Conservation (phyloP, 345 rosid genomes). For the Excoecaria cochinchinensis region DNA sequence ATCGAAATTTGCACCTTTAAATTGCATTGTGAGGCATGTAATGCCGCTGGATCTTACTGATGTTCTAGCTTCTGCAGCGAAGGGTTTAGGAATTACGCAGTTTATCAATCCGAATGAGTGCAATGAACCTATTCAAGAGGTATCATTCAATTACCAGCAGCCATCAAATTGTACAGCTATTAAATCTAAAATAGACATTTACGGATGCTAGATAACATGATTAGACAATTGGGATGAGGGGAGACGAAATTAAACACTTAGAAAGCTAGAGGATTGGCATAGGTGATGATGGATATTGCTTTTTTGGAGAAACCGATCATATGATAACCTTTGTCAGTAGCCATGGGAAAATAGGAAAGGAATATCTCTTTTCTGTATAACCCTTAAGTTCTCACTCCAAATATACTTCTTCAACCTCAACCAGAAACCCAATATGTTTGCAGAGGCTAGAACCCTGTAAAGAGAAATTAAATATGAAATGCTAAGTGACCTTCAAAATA, state of each 20-base stretch:
- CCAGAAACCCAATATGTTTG: neutral
- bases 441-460: neutral
- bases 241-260: neutral
- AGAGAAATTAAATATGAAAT: neutral
- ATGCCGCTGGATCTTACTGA: slow-evolving; percentile 9
- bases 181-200: neutral
- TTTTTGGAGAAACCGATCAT: neutral
- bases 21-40: neutral
- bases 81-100: slow-evolving; percentile 74
- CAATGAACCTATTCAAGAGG: slow-evolving; percentile 83
- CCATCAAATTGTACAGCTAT: neutral
- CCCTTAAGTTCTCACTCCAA: neutral
- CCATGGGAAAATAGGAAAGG: neutral
- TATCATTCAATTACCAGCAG: slow-evolving; percentile 20
- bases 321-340: neutral
- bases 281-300: neutral
- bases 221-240: neutral
- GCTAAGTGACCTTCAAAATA: neutral
- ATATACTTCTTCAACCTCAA: neutral
- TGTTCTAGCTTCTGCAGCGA: slow-evolving; percentile 49
- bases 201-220: neutral
- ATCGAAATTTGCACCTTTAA: slow-evolving; percentile 7
- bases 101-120: slow-evolving; percentile 64
- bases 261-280: neutral
- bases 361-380: neutral